Evolutionary conservation across 1,284 basidiomycete species (phyloP), one percentile per base, ranked within the genome.

Genomic region (Cryptococcus depauperatus): DNA sequence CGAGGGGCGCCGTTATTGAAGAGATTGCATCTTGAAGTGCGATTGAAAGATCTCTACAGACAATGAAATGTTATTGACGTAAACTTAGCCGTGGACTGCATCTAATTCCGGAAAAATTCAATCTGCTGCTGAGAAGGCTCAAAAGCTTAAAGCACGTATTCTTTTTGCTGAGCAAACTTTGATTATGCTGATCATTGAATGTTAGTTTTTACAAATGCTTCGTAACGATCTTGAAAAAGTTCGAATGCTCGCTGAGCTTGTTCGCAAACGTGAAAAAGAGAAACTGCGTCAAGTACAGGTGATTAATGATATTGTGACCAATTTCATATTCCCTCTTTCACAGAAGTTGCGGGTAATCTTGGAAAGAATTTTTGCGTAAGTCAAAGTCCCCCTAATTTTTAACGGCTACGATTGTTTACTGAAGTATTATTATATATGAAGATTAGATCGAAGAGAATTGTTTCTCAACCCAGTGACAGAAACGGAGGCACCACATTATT

Each of bases 1-100:
- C 74, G 93, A 34, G 95, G 95, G 3, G 95, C 95, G 2, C 92
- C 93, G 2, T 69, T 98, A 42, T 72, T 99, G 57, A 98, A 97
- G 70, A 72, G 95, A 40, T 69, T 99, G 43, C 92, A 99, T 71
- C 75, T 98, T 26, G 93, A 98, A 69, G 75, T 76, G 48, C 51
- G 71, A 47, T 13, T 19, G 0, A 10, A 8, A 33, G 29, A 5
- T 35, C 35, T 26, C 19, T 7, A 16, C 5, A 33, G n/a, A 32
- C n/a, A 25, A n/a, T 27, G 32, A 13, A 3, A 4, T 5, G 18
- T 22, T n/a, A 19, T 47, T 54, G 38, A 50, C 23, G 18, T 10
- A 16, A 7, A 7, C 30, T 9, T 50, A 77, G 74, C 95, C 93
- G 0, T 98, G 93, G 95, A 95, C 93, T 0, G 86, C 89, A 1